phyloP scores from a whole-genome alignment of 1,284 basidiomycete species.

The Puccinia polysora region DNA sequence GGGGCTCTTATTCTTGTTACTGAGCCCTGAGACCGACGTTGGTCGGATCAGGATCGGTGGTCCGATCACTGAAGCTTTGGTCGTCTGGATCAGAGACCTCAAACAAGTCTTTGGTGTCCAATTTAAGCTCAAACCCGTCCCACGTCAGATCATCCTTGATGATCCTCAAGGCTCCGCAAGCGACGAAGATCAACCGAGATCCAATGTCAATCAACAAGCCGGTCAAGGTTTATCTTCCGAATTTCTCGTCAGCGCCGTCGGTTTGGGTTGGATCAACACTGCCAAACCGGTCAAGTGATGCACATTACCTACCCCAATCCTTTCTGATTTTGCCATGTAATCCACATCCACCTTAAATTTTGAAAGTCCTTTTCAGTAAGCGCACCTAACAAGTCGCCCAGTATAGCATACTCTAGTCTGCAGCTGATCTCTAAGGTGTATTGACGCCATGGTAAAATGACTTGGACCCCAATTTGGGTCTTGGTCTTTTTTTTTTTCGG shows the following conservation, averaged over 20 bases:
- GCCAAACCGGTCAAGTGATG: slow-evolving; percentile 34
- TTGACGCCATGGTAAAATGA: too few species aligned
- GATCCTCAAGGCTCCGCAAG: neutral
- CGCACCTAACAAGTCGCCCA: too few species aligned
- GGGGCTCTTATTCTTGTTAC: slow-evolving; percentile 83
- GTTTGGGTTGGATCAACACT: slow-evolving; percentile 42
- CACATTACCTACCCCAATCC: too few species aligned
- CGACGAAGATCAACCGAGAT: neutral
- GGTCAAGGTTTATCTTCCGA: neutral
- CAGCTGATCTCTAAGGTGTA: too few species aligned
- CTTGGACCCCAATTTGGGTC: too few species aligned
- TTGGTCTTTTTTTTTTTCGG: too few species aligned
- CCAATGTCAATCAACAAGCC: neutral
- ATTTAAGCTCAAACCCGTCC: slow-evolving; percentile 33
- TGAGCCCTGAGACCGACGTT: slow-evolving; percentile 86
- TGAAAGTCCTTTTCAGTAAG: too few species aligned
- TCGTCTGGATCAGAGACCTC: slow-evolving; percentile 38
- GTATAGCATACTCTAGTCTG: too few species aligned
- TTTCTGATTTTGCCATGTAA: too few species aligned
- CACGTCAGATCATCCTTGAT: neutral
- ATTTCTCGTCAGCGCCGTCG: slow-evolving; percentile 38
- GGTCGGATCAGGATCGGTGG: slow-evolving; percentile 78
- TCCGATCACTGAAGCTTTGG: slow-evolving; percentile 48
- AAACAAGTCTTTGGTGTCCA: slow-evolving; percentile 38
- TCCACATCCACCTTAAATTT: too few species aligned